phyloP scores from a whole-genome alignment of 2,329 filamentous ascomycete species.

The Hansfordia pulvinata region DNA sequence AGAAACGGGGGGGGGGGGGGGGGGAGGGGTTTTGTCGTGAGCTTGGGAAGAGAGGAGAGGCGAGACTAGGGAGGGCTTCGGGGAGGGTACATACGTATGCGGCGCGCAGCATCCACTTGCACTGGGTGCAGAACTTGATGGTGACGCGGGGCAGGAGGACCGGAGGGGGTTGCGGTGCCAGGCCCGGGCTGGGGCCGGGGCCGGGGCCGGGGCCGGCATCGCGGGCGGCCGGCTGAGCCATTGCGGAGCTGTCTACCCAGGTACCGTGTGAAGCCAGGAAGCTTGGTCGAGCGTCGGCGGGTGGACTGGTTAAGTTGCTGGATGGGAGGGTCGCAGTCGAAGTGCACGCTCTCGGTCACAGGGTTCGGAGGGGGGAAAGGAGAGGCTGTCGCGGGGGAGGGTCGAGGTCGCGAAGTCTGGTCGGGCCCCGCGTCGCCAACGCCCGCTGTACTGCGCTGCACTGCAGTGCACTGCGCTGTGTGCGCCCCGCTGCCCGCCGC shows the following conservation, averaged over 20 bases:
- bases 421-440: too few relatives aligned
- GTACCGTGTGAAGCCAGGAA: too few relatives aligned
- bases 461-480: too few relatives aligned
- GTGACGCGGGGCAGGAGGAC: conserved; percentile 55
- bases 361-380: too few relatives aligned
- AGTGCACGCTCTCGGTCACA: too few relatives aligned
- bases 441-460: too few relatives aligned
- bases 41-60: conserved; percentile 1
- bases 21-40: conserved; percentile 1
- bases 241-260: too few relatives aligned
- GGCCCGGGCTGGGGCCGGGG: too few relatives aligned
- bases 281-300: conserved; percentile 1
- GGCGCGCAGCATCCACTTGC: conserved; percentile 79
- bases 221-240: conserved; percentile 10
- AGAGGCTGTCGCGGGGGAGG: too few relatives aligned
- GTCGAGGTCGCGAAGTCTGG: too few relatives aligned
- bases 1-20: conserved; percentile 1
- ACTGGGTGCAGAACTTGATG: conserved; percentile 91
- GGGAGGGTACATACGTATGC: conserved; percentile 54
- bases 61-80: conserved; percentile 1
- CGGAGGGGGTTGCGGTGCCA: conserved; percentile 9
- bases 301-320: not conserved
- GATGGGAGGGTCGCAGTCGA: too few relatives aligned
- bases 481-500: too few relatives aligned
- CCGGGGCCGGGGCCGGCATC: conserved; percentile 6